Conservation (phyloP, 2,329 filamentous ascomycete species). For the Diaporthe sp. region DNA sequence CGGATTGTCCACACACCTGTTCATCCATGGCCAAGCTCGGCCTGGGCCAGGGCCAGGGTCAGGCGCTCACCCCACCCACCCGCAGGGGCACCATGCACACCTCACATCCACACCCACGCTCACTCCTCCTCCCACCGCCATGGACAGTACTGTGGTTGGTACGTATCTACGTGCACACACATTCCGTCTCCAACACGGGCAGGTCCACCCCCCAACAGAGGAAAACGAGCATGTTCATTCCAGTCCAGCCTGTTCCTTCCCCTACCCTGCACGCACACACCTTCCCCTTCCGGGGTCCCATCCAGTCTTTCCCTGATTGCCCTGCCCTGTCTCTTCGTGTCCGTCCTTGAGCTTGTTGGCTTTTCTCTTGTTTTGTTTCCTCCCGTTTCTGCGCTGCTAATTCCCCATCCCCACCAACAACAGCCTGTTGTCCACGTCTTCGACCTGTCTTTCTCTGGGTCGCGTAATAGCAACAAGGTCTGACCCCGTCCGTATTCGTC, state of each 20-base stretch:
- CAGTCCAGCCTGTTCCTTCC: constrained; percentile 1
- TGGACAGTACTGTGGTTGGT: neutral
- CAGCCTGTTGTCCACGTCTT: neutral
- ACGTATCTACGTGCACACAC: neutral
- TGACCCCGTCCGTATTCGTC: constrained; percentile 6
- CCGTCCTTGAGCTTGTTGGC: constrained; percentile 16
- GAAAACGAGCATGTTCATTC: constrained; percentile 19
- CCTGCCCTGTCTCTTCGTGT: constrained; percentile 18
- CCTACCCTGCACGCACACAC: constrained; percentile 13
- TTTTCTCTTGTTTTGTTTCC: constrained; percentile 20
- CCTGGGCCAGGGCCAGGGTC: neutral
- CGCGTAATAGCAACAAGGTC: constrained; percentile 19
- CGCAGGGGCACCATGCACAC: neutral
- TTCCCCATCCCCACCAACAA: constrained; percentile 18
- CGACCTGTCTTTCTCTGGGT: constrained; percentile 6
- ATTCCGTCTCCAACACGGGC: constrained; percentile 11
- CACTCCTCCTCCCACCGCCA: neutral
- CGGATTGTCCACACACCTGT: constrained; percentile 5
- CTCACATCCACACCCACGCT: neutral
- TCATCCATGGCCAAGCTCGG: constrained; percentile 27
- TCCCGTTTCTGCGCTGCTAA: constrained; percentile 16
- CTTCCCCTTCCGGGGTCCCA: constrained; percentile 11
- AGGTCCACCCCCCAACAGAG: constrained; percentile 6
- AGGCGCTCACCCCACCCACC: neutral
- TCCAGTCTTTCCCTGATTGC: neutral